Evolutionary conservation across 2,329 filamentous ascomycete genomes (phyloP).

Genomic region (Catunica adiposa): DNA sequence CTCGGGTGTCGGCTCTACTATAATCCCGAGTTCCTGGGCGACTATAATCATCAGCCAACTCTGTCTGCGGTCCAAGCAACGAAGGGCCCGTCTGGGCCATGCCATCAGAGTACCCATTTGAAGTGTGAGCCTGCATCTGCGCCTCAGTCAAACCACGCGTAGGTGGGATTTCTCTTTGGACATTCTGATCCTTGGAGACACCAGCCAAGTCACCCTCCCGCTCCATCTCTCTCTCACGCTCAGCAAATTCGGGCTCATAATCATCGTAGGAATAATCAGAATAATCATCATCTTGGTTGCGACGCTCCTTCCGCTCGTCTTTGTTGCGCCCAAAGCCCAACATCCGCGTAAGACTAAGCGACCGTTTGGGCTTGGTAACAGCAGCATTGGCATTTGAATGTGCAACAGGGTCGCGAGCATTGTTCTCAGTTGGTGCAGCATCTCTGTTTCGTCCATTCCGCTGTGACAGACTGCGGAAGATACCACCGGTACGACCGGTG

Average conservation of each 20-base stretch:
- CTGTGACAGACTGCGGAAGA: conserved; percentile 24
- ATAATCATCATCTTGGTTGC: not conserved
- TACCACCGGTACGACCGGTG: conserved; percentile 16
- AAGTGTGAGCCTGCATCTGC: conserved; percentile 1
- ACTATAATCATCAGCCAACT: not conserved
- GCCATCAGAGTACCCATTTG: conserved; percentile 8
- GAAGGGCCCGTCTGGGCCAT: conserved; percentile 11
- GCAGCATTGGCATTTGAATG: not conserved
- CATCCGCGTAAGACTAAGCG: conserved; percentile 14
- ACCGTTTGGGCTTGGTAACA: conserved; percentile 11
- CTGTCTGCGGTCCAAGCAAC: conserved; percentile 5
- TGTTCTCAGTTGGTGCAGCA: not conserved
- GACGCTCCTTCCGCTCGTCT: conserved; percentile 20
- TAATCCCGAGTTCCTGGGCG: not conserved
- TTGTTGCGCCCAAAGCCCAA: conserved; percentile 18
- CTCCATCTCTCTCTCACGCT: not conserved
- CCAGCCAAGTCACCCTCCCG: not conserved
- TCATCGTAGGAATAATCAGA: conserved; percentile 6
- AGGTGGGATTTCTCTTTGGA: not conserved
- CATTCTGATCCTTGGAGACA: not conserved
- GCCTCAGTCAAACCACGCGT: conserved; percentile 4
- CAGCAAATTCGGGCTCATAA: conserved; percentile 4
- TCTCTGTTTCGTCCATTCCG: conserved; percentile 18
- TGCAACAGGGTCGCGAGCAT: not conserved
- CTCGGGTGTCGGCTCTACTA: not conserved